Base-by-base conservation (phyloP, 768 basidiomycete genomes). In the Rhizopogon vulgaris region DNA sequence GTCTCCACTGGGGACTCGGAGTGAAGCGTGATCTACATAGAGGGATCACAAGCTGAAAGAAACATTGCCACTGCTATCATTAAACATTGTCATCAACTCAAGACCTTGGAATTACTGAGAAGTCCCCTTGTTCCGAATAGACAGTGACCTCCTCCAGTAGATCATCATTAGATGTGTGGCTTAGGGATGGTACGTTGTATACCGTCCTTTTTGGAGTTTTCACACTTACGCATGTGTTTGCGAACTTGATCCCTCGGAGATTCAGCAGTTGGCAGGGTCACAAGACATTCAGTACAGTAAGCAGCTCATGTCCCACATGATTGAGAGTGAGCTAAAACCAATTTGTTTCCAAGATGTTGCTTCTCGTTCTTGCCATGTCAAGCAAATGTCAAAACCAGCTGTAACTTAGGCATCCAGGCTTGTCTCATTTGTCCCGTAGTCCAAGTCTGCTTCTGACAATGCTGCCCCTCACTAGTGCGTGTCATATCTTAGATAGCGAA, bases 401-500 rank as follows among this genome's bases (percentile, higher is more conserved):
- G 32, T 10, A 11, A 9, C 12, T 32, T 34, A 4, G 3, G 4
- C 10, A 34, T 4, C 11, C 32, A 14, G 14, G 8, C 7, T 34
- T 9, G 32, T 34, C 18, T 24, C 6, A 22, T 32, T 32, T 45
- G 17, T 45, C 28, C 18, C 18, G 18, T 34, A 34, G 32, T 34
- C 5, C 45, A 46, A 32, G 30, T 34, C 17, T 45, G 45, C 22
- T 22, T 11, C 30, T 22, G 9, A 46, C 28, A 46, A 11, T 34
- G 32, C 32, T 34, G 30, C 32, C 32, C 41, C 18, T 32, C 30
- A 14, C 18, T 45, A 45, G 42, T 30, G 17, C 3, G 45, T 18
- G 12, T 4, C 18, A 32, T 18, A 45, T 12, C 54, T 38, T 62
- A 68, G 55, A 68, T 62, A 43, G 53, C 53, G 48, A 57, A 46